These are phyloP conservation scores for Cyclotella sp. DNA, from an alignment of 108 stramenopile species.

Conservation along the genomic window DNA sequence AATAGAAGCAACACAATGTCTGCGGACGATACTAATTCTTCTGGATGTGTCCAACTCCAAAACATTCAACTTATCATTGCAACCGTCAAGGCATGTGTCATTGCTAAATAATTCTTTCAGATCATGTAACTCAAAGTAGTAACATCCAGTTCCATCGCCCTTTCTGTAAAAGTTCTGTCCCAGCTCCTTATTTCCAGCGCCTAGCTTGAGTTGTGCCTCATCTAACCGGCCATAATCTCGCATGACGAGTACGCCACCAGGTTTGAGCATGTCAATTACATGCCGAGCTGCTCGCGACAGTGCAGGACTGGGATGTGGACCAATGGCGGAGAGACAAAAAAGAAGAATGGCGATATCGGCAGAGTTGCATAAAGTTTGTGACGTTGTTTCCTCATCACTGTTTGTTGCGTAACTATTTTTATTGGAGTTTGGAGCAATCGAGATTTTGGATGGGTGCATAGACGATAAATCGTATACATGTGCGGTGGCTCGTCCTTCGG, in stretches of 20 bases:
- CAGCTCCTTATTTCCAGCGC: constrained; percentile 27
- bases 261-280: constrained; percentile 45
- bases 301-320: constrained; percentile 50
- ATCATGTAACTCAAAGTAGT: constrained; percentile 52
- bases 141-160: constrained; percentile 52
- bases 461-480: constrained; percentile 64
- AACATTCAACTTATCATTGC: constrained; percentile 36
- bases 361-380: constrained; percentile 45
- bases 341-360: constrained; percentile 73
- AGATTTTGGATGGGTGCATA: constrained; percentile 35
- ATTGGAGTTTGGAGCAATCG: constrained; percentile 3
- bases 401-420: not conserved
- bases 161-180: constrained; percentile 47
- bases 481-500: constrained; percentile 50
- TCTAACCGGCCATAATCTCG: constrained; percentile 68
- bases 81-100: constrained; percentile 1
- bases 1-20: constrained; percentile 51
- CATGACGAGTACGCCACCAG: constrained; percentile 55
- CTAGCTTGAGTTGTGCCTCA: constrained; percentile 56
- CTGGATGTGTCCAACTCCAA: constrained; percentile 35
- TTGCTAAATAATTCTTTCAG: constrained; percentile 43
- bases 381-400: not conserved
- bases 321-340: constrained; percentile 87
- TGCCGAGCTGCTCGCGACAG: constrained; percentile 38
- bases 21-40: constrained; percentile 6